Evolutionary conservation across 495 filamentous ascomycete species (phyloP).

Genomic region (Talaromyces proteolyticus): DNA sequence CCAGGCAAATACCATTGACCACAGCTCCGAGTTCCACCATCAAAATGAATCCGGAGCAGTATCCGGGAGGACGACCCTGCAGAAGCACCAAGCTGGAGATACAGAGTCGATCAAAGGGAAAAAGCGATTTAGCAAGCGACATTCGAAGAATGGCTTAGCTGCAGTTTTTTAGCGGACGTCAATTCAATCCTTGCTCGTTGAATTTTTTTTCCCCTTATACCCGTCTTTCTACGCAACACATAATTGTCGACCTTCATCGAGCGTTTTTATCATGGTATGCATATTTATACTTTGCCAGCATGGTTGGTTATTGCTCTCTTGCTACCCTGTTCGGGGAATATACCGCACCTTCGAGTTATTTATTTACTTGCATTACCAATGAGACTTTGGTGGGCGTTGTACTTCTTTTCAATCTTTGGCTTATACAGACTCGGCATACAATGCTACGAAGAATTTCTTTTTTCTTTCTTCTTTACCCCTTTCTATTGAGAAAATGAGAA

Average conservation of each 20-base stretch:
- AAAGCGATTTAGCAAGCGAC: slow-evolving; percentile 83
- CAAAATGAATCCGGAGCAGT: slow-evolving; percentile 20
- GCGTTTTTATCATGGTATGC: slow-evolving; percentile 9
- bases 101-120: slow-evolving; percentile 54
- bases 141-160: slow-evolving; percentile 84
- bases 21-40: slow-evolving; percentile 35
- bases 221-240: slow-evolving; percentile 3
- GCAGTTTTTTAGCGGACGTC: slow-evolving; percentile 72
- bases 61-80: slow-evolving; percentile 38
- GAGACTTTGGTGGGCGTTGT: background rate
- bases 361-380: background rate
- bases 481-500: no score
- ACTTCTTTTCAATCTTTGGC: no score
- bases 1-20: slow-evolving; percentile 68
- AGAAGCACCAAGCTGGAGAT: slow-evolving; percentile 42
- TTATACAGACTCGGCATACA: no score
- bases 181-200: background rate
- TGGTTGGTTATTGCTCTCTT: background rate
- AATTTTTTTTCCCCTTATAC: slow-evolving; percentile 6
- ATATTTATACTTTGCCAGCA: slow-evolving; percentile 13
- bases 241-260: slow-evolving; percentile 1
- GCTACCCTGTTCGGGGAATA: background rate
- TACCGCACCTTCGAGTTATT: slow-evolving; percentile 12
- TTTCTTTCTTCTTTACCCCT: no score
- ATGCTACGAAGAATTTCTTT: no score